Conservation (phyloP, 345 rosid species). For the Eutrema yunnanense region DNA sequence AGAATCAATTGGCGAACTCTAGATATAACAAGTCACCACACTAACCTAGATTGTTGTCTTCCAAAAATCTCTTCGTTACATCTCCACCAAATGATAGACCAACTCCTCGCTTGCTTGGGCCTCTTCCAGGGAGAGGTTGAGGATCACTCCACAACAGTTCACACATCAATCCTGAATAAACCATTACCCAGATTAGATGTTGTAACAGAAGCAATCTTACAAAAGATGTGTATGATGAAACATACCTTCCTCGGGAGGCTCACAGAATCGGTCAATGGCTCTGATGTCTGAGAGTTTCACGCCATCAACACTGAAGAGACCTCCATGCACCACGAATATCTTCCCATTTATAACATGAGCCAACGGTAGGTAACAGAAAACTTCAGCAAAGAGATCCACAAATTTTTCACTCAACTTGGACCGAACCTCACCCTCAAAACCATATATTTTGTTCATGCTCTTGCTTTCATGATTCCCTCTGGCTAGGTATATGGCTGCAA, state of each 20-base stretch:
- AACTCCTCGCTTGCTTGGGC: slow-evolving; percentile 97
- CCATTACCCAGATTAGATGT: not conserved
- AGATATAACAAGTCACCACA: not conserved
- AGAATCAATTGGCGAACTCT: not conserved
- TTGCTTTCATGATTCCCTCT: slow-evolving; percentile 99
- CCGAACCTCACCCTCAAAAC: slow-evolving; percentile 97
- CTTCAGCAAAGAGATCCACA: slow-evolving; percentile 95
- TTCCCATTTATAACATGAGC: slow-evolving; percentile 82
- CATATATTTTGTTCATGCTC: slow-evolving; percentile 99
- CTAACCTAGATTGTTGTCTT: slow-evolving; percentile 88
- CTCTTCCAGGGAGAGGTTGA: slow-evolving; percentile 89
- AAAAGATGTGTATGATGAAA: not conserved
- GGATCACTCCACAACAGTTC: slow-evolving; percentile 99
- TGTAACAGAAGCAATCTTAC: not conserved
- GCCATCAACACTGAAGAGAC: slow-evolving; percentile 94
- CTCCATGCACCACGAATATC: slow-evolving; percentile 93
- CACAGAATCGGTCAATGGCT: slow-evolving; percentile 88
- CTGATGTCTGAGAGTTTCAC: slow-evolving; percentile 85
- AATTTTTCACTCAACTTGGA: slow-evolving; percentile 89
- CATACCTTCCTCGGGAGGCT: slow-evolving; percentile 98
- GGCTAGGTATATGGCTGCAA: slow-evolving; percentile 83
- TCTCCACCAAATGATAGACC: slow-evolving; percentile 95
- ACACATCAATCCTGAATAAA: slow-evolving; percentile 78
- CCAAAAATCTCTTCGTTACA: slow-evolving; percentile 75
- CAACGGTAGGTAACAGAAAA: slow-evolving; percentile 90